Conservation (phyloP, 306 rosid genomes). For the Carpinus fangiana region DNA sequence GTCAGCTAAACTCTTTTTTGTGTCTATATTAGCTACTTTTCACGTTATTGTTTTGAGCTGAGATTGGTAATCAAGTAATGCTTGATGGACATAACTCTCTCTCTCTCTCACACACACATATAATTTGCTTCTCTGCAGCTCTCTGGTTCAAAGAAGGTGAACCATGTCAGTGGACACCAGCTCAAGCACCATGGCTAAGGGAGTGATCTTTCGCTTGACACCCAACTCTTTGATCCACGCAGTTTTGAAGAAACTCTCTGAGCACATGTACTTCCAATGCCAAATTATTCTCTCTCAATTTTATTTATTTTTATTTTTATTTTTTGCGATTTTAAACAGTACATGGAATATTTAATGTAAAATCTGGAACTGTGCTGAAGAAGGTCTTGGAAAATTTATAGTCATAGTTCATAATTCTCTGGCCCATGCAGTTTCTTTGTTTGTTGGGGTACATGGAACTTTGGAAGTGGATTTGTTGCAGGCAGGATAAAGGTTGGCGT, state of each 20-base stretch:
- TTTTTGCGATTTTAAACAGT: not conserved
- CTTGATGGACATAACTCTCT: no score
- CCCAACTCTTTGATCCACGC: slow-evolving; percentile 20
- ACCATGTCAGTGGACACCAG: slow-evolving; percentile 70
- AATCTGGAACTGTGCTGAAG: not conserved
- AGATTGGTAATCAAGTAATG: no score
- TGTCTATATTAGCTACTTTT: not conserved
- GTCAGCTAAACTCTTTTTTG: slow-evolving; percentile 17
- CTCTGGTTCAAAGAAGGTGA: slow-evolving; percentile 97
- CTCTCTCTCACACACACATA: not conserved
- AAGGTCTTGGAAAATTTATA: not conserved
- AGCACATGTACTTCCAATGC: not conserved
- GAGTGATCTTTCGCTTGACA: slow-evolving; percentile 46
- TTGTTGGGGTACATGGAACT: no score
- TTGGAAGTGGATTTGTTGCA: no score
- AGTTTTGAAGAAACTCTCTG: slow-evolving; percentile 27
- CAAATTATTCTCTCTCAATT: slow-evolving; percentile 24
- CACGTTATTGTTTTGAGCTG: not conserved
- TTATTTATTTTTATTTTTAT: not conserved
- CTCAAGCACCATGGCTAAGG: slow-evolving; percentile 72
- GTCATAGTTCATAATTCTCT: not conserved
- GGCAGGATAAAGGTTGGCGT: no score
- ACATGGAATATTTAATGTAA: slow-evolving; percentile 4
- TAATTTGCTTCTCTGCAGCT: slow-evolving; percentile 47
- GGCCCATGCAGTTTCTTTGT: not conserved